Evolutionary conservation across 345 rosid genomes (phyloP).

Genomic region (Boechera stricta): DNA sequence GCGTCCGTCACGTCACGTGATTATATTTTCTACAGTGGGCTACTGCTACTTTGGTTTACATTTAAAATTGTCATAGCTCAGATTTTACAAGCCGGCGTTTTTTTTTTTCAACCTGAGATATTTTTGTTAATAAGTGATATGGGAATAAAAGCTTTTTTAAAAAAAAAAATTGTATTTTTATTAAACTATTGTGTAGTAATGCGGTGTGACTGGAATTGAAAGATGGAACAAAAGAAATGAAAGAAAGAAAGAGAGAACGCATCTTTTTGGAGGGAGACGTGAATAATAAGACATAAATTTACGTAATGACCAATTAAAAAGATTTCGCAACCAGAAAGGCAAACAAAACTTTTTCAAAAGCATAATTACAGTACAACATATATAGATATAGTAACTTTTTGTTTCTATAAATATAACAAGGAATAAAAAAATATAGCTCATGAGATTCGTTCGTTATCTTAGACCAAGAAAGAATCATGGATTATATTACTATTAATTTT

Average conservation of each 20-base stretch:
- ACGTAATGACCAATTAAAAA: conserved; percentile 35
- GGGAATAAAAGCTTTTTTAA: conserved; percentile 10
- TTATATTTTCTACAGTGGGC: conserved; percentile 13
- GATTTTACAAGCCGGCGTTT: conserved; percentile 13
- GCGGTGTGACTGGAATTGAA: conserved; percentile 34
- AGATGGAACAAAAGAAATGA: not conserved
- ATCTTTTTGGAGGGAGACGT: conserved; percentile 41
- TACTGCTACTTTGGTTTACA: not conserved
- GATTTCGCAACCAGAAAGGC: conserved; percentile 39
- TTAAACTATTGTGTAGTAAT: conserved; percentile 20
- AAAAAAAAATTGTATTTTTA: not conserved
- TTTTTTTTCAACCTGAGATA: not conserved
- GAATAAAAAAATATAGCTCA: not conserved
- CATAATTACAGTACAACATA: not conserved
- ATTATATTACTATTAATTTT: too few species aligned
- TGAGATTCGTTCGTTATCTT: not conserved
- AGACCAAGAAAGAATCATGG: not conserved
- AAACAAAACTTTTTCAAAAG: conserved; percentile 31
- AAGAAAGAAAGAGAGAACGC: not conserved
- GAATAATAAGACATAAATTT: conserved; percentile 28
- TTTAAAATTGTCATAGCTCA: not conserved
- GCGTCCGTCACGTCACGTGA: conserved; percentile 39
- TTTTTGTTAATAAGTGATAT: not conserved
- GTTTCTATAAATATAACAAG: not conserved
- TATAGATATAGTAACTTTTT: not conserved